Conservation (phyloP, 1,284 basidiomycete species). For the Mycena sp. region DNA sequence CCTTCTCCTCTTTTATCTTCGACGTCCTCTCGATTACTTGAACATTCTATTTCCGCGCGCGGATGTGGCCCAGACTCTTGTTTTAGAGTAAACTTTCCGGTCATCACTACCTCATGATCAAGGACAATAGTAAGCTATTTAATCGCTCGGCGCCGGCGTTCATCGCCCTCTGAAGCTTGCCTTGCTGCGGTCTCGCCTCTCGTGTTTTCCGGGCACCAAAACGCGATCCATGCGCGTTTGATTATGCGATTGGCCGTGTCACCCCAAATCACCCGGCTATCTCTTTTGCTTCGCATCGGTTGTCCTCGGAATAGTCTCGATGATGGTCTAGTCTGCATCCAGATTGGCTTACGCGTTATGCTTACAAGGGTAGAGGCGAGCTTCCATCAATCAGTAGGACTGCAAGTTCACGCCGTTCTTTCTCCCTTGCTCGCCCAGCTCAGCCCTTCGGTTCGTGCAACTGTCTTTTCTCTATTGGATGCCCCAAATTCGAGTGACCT, state of each 20-base stretch:
- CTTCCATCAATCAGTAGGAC: no score
- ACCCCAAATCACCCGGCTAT: no score
- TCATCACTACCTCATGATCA: neutral
- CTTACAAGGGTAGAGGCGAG: neutral
- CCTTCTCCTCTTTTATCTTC: no score
- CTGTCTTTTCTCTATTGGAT: neutral
- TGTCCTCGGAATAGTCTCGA: no score
- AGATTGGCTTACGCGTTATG: no score
- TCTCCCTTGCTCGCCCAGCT: neutral
- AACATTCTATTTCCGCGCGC: no score
- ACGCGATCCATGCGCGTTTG: neutral
- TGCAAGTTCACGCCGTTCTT: neutral
- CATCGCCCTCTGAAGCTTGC: constrained; percentile 1
- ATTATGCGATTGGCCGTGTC: no score
- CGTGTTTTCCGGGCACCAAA: neutral
- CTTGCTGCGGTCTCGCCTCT: constrained; percentile 1
- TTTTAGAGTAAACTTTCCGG: constrained; percentile 3
- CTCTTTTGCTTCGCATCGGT: no score
- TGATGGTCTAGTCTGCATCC: no score
- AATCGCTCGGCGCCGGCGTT: constrained; percentile 13
- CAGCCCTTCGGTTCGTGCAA: neutral
- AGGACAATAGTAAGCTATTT: constrained; percentile 8
- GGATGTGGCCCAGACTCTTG: no score
- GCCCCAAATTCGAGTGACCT: neutral
- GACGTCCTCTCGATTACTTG: no score